Percentiles rank a stretch among this genome's conserved stretches.
These are phyloP conservation scores for Penicillium sp. DNA, from an alignment of 2,329 filamentous ascomycete species.

Conservation along the genomic window DNA sequence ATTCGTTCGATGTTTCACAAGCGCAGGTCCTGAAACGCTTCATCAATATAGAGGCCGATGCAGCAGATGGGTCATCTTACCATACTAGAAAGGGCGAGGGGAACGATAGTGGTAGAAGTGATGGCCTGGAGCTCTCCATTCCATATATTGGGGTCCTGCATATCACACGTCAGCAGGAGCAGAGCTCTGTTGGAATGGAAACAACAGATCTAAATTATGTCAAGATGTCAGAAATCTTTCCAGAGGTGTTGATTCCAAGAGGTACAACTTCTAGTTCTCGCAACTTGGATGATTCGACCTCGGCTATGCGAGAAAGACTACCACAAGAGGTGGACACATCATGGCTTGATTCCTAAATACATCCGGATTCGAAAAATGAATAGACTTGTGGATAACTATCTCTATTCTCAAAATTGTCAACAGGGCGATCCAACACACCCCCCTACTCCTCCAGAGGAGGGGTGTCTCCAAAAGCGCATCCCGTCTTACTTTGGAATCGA, in stretches of 20 bases:
- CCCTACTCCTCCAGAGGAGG: background rate
- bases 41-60: conserved; percentile 9
- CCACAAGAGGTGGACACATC: background rate
- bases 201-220: background rate
- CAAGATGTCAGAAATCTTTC: background rate
- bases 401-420: background rate
- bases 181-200: background rate
- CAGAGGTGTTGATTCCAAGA: background rate
- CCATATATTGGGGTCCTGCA: conserved; percentile 11
- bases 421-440: background rate
- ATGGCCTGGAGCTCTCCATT: conserved; percentile 3
- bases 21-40: conserved; percentile 1
- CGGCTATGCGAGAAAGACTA: background rate
- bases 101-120: background rate
- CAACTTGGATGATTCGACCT: background rate
- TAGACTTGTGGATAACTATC: background rate
- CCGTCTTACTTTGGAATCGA: background rate
- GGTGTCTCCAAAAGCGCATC: background rate
- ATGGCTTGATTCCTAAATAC: background rate
- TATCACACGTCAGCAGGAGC: background rate
- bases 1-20: background rate
- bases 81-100: background rate
- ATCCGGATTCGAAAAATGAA: background rate
- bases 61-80: conserved; percentile 8
- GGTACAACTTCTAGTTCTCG: background rate